Conservation (phyloP, 805 yeast species). For the Saturnispora hagleri region DNA sequence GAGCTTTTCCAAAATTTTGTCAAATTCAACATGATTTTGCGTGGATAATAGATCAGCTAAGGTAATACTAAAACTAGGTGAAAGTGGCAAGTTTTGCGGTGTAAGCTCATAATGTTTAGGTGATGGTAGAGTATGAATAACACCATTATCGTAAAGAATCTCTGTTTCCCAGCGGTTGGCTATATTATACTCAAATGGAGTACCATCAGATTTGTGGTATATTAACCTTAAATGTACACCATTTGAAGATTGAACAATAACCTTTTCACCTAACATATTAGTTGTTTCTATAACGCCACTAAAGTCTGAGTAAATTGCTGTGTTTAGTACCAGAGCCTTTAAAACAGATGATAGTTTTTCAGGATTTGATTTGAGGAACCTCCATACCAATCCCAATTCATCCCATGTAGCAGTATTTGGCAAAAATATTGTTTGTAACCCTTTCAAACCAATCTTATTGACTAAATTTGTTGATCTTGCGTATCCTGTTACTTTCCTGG, state of each 20-base stretch:
- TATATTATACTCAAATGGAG: conserved; percentile 2
- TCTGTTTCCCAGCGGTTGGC: conserved; percentile 37
- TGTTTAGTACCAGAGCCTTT: conserved; percentile 51
- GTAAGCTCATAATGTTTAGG: neutral
- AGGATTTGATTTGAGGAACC: conserved; percentile 46
- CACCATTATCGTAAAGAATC: conserved; percentile 74
- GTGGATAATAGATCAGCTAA: conserved; percentile 47
- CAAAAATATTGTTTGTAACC: conserved; percentile 67
- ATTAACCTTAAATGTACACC: conserved; percentile 8
- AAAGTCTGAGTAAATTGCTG: conserved; percentile 58
- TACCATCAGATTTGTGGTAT: conserved; percentile 2
- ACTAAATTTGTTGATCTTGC: conserved; percentile 56
- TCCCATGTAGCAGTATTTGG: conserved; percentile 78
- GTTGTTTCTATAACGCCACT: conserved; percentile 21
- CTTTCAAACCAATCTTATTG: conserved; percentile 38
- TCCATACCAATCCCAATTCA: conserved; percentile 46
- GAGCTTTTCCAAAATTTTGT: conserved; percentile 34
- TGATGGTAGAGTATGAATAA: conserved; percentile 52
- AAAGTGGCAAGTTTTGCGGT: conserved; percentile 41
- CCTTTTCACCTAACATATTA: conserved; percentile 3
- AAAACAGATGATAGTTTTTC: conserved; percentile 44
- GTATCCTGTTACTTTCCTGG: conserved; percentile 47
- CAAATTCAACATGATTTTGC: conserved; percentile 40
- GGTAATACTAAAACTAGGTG: conserved; percentile 44
- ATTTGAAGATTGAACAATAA: conserved; percentile 1